These are phyloP conservation scores for Clonostachys solani DNA, from an alignment of 2,329 filamentous ascomycete genomes.

Conservation along the genomic window DNA sequence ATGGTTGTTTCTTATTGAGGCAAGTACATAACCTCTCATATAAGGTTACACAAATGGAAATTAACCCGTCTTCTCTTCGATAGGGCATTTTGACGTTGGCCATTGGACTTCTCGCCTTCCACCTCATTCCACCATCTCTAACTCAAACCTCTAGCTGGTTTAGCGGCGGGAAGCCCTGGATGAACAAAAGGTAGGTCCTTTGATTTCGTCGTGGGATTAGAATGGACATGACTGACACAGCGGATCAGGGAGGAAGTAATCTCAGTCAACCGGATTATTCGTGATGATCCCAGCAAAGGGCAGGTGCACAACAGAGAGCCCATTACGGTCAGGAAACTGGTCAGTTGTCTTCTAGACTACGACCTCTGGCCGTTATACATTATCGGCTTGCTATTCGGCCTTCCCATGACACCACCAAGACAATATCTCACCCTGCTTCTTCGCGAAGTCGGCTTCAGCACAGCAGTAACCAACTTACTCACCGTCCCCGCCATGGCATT, in stretches of 20 bases:
- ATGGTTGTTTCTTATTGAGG: conserved; percentile 46
- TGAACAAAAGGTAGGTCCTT: conserved; percentile 13
- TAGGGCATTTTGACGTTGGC: conserved; percentile 10
- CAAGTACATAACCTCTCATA: conserved; percentile 8
- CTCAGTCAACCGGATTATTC: conserved; percentile 47
- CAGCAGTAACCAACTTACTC: conserved; percentile 59
- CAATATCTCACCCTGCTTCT: conserved; percentile 17
- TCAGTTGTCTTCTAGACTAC: conserved; percentile 43
- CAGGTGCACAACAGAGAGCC: conserved; percentile 51
- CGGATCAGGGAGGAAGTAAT: conserved; percentile 45
- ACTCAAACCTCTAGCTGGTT: conserved; percentile 45
- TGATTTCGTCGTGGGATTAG: conserved; percentile 39
- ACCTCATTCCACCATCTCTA: conserved; percentile 20
- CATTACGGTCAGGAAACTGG: conserved; percentile 38
- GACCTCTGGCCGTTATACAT: conserved; percentile 52
- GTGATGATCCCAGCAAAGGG: conserved; percentile 51
- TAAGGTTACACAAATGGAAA: too few species aligned
- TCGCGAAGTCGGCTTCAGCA: conserved; percentile 11
- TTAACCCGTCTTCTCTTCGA: conserved; percentile 1
- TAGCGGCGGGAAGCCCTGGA: conserved; percentile 3
- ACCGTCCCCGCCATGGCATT: conserved; percentile 51
- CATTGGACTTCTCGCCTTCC: conserved; percentile 17
- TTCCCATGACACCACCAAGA: conserved; percentile 13
- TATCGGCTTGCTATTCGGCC: conserved; percentile 24
- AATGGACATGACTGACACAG: conserved; percentile 32